Evolutionary conservation across 1,284 basidiomycete species (phyloP).

Genomic region (Puccinia triticina): DNA sequence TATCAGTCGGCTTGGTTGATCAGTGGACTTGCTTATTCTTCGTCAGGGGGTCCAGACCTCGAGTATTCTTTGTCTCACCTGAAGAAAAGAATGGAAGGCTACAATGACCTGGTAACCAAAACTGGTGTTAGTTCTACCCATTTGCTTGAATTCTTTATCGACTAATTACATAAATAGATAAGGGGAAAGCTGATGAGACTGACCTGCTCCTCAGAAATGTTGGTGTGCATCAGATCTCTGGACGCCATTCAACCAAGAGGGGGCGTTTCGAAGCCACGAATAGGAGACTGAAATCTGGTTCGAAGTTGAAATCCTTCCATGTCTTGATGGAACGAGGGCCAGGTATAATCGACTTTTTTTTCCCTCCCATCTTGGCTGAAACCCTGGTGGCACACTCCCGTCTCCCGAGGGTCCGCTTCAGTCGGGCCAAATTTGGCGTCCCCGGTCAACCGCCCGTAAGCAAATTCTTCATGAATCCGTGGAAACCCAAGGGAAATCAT

Average conservation of each 20-base stretch:
- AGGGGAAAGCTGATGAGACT: slow-evolving; percentile 4
- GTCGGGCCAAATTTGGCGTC: too few relatives aligned
- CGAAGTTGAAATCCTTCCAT: neutral
- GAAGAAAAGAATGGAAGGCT: slow-evolving; percentile 46
- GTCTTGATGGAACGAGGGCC: neutral
- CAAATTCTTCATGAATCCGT: too few relatives aligned
- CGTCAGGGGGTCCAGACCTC: neutral
- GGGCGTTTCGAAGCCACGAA: neutral
- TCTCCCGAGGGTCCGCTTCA: too few relatives aligned
- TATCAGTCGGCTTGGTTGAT: neutral
- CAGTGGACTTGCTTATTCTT: neutral
- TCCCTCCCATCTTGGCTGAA: too few relatives aligned
- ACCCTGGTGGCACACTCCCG: too few relatives aligned
- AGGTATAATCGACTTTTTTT: too few relatives aligned
- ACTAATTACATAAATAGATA: too few relatives aligned
- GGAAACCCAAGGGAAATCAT: too few relatives aligned
- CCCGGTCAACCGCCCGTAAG: too few relatives aligned
- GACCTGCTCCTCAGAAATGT: slow-evolving; percentile 41
- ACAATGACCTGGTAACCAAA: slow-evolving; percentile 21
- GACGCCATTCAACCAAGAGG: neutral
- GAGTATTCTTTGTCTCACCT: slow-evolving; percentile 16
- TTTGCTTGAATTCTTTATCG: neutral
- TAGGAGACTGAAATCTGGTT: neutral
- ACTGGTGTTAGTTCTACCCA: neutral
- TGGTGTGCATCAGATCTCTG: slow-evolving; percentile 17